A percentile compares a stretch with the other conserved stretches of the same genome.
phyloP scores from a whole-genome alignment of 106 monocot species.

The Xerophyta viscosa region DNA sequence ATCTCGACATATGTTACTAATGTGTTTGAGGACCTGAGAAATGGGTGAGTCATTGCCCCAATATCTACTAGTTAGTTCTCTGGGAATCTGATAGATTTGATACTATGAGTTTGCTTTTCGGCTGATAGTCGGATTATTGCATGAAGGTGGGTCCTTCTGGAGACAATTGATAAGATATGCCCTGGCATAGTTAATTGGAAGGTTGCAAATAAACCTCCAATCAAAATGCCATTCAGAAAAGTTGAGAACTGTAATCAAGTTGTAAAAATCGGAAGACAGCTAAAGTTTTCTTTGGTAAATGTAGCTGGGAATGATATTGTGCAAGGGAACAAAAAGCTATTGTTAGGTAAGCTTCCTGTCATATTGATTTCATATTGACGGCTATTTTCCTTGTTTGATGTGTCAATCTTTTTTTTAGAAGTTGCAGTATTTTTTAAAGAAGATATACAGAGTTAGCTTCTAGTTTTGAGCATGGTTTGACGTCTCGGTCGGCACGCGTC shows the following conservation, averaged over 20 bases:
- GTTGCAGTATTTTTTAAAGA: no score
- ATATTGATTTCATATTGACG: neutral
- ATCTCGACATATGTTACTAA: conserved; percentile 31
- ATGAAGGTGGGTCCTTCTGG: conserved; percentile 75
- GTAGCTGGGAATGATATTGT: conserved; percentile 92
- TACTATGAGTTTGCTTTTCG: no score
- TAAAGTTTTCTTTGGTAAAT: conserved; percentile 91
- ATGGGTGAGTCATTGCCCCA: conserved; percentile 38
- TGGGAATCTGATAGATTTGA: no score
- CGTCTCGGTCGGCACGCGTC: no score
- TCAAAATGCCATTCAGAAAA: conserved; percentile 89
- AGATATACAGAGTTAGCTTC: no score
- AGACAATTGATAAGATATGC: conserved; percentile 67
- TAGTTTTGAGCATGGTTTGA: no score
- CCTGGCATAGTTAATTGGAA: conserved; percentile 84
- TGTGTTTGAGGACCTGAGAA: conserved; percentile 37
- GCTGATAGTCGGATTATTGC: no score
- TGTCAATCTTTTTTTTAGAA: no score
- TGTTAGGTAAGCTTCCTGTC: conserved; percentile 45
- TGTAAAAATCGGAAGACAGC: conserved; percentile 70
- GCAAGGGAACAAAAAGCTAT: conserved; percentile 88
- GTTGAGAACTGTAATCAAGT: conserved; percentile 96
- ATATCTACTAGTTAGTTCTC: no score
- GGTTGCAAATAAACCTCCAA: conserved; percentile 70
- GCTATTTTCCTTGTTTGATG: no score